Base-by-base conservation (phyloP, 768 basidiomycete species). In the Tulasnella calospora region DNA sequence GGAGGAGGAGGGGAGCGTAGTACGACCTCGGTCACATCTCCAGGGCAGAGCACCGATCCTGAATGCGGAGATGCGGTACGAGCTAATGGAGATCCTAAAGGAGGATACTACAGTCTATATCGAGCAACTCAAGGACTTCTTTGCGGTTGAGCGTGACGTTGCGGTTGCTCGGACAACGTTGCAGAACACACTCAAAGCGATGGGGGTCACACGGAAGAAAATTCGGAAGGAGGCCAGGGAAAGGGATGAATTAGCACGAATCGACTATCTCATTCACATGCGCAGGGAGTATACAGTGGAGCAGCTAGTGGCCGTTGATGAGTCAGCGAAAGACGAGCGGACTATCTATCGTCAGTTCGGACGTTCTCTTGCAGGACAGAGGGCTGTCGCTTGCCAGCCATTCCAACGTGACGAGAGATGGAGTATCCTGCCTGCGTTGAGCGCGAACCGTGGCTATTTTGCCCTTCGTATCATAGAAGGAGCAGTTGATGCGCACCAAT, bases 401-500 rank as follows among this genome's bases (percentile, higher is more conserved):
- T 84, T 86, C 79, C 78, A 81, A 38, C 79, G 81, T 15, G 84
- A 86, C 13, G 79, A 82, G 1, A 80, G 80, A 8, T 87, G 84
- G 73, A 84, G 82, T 33, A 78, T 86, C 33, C 79, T 86, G 35
- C 83, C 84, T 7, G 86, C 85, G 5, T 71, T 87, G 38, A 85
- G 83, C 1, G 69, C 79, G 0, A 57, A 57, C 23, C 80, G 84
- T 69, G 86, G 86, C 13, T 86, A 85, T 76, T 81, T 86, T 75
- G 83, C 85, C 5, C 77, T 81, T 6, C 79, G 76, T 0, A 80
- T 82, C 2, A 81, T 86, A 27, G 79, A 81, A 35, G 86, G 85
- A 36, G 86, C 85, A 3, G 80, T 86, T 57, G 81, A 86, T 81
- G 80, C 80, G 1, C 78, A 80, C 1, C 81, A 82, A 46, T 86